Conservation (phyloP, 306 rosid species). For the Cucumis cinereus region DNA sequence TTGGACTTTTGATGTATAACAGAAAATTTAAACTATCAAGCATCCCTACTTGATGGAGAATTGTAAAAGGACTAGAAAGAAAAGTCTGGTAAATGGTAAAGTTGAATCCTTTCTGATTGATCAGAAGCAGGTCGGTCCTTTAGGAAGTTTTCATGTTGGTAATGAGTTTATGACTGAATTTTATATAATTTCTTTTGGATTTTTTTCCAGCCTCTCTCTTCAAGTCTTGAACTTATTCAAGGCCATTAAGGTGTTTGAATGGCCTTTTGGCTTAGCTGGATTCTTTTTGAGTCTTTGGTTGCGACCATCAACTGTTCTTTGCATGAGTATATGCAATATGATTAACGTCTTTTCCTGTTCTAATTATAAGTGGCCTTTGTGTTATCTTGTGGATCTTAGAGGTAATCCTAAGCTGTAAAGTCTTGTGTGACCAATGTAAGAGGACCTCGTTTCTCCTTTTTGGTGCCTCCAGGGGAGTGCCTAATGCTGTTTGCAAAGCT, state of each 20-base stretch:
- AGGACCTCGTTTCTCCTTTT: background rate
- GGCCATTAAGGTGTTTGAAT: background rate
- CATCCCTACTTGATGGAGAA: background rate
- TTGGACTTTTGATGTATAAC: background rate
- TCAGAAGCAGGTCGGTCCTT: background rate
- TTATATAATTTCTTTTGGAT: background rate
- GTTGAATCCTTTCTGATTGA: background rate
- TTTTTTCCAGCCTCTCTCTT: background rate
- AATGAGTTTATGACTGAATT: background rate
- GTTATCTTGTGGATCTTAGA: background rate
- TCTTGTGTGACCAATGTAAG: background rate
- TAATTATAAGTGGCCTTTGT: background rate
- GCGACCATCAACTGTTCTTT: background rate
- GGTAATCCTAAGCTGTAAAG: background rate
- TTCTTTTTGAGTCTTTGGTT: background rate
- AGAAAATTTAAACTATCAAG: background rate
- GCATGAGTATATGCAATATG: background rate
- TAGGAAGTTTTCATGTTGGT: background rate
- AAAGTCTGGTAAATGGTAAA: background rate
- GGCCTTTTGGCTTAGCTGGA: background rate
- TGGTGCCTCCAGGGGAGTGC: background rate
- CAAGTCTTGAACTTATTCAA: background rate
- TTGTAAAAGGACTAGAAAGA: background rate
- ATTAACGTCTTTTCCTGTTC: background rate
- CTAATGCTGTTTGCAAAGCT: background rate